Evolutionary conservation across 2,329 filamentous ascomycete species (phyloP), one percentile per base, ranked within the genome.

Genomic region (Penicillium expansum): DNA sequence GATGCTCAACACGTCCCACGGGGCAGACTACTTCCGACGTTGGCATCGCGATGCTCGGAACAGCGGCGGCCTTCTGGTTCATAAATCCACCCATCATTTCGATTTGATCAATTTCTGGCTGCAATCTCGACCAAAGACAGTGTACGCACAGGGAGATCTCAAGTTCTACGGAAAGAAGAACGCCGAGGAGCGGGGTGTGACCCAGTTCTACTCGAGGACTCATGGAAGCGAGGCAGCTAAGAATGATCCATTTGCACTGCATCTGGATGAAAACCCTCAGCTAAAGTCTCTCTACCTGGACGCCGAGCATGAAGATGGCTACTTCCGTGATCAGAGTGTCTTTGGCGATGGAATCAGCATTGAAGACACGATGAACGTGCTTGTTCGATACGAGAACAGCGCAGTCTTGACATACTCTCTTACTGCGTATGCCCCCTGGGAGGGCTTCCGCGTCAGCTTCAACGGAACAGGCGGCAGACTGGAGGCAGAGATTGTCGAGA

Each of bases 71-170:
- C 70, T 86, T 33, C 71, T 85, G 3, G 82, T 86, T 29, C 84
- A 86, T 69, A 86, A 86, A 67, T 83, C 82, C 22, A 86, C 83
- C 5, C 84, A 86, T 58, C 84, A 86, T 65, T 86, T 86, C 61
- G 84, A 86, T 65, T 77, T 86, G 9, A 79, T 86, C 53, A 84
- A 86, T 64, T 86, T 85, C 66, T 86, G 84, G 84, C 77, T 86
- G 39, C 76, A 79, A 45, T 84, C 79, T 1, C 71, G 77, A 7
- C 84, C 84, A 0, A 71, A 77, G 47, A 83, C 81, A 0, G 84
- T 86, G 0, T 83, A 83, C 59, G 83, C 83, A 0, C 79, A 83
- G 60, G 84, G 83, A 0, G 83, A 82, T 57, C 74, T 86, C 24
- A 79, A 78, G 48, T 86, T 86, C 67, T 86, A 86, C 65, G 84